These are phyloP conservation scores for Ustilago bromivora DNA, from an alignment of 1,284 basidiomycete genomes.

Conservation along the genomic window DNA sequence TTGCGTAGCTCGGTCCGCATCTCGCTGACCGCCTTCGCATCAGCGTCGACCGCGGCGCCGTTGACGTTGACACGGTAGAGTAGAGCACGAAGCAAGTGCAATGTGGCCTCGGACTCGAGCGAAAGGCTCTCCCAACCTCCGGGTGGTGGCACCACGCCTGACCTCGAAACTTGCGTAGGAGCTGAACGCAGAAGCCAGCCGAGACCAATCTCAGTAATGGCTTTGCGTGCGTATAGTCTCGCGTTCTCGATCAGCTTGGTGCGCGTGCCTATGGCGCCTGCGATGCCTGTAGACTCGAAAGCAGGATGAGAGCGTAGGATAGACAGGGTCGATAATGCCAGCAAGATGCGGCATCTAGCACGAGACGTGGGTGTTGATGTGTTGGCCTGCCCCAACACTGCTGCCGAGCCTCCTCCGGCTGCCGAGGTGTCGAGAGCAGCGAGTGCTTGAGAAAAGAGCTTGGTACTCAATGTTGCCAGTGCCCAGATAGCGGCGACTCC, in stretches of 20 bases:
- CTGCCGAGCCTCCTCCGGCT: slow-evolving; percentile 26
- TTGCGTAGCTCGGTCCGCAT: slow-evolving; percentile 19
- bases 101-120: slow-evolving; percentile 33
- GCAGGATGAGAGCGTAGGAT: slow-evolving; percentile 40
- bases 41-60: slow-evolving; percentile 1
- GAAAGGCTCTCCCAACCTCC: slow-evolving; percentile 54
- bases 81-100: slow-evolving; percentile 40
- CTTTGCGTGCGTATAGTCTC: slow-evolving; percentile 54
- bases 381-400: slow-evolving; percentile 50
- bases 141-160: slow-evolving; percentile 19
- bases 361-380: slow-evolving; percentile 53
- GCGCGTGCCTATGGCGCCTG: slow-evolving; percentile 37
- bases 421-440: slow-evolving; percentile 46
- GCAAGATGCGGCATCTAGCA: slow-evolving; percentile 40
- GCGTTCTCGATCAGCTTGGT: slow-evolving; percentile 52
- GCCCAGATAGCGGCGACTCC: slow-evolving; percentile 39
- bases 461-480: slow-evolving; percentile 35
- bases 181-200: slow-evolving; percentile 40
- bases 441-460: slow-evolving; percentile 43
- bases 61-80: slow-evolving; percentile 22
- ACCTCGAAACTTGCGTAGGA: slow-evolving; percentile 11
- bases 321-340: slow-evolving; percentile 37
- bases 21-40: slow-evolving; percentile 8
- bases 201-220: slow-evolving; percentile 52
- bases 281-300: slow-evolving; percentile 37